Base-by-base conservation (phyloP, 345 rosid genomes). In the Rhodamnia argentea region DNA sequence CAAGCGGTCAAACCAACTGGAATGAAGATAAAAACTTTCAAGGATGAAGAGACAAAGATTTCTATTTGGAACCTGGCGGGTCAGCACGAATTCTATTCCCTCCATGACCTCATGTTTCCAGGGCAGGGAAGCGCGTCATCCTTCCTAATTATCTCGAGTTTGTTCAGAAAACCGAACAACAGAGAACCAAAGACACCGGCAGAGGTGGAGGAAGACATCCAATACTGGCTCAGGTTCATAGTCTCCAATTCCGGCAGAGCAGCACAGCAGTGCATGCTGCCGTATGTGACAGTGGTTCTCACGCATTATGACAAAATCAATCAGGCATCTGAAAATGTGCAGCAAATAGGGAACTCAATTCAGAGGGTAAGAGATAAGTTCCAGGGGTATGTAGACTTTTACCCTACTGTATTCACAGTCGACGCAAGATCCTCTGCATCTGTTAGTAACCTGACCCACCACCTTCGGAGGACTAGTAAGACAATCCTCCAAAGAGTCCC, bases 101-200 rank as follows among this genome's bases (percentile, higher is more conserved):
- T 97, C 83, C 98, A 97, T 87, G 99, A 97, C 90, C 92, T 97
- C 86, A 96, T 97, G 99, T 97, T 96, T 88, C 98, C 99, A 0
- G 95, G 98, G 13, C 93, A 93, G 86, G 98, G 98, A 6, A 95
- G 96, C 59, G 97, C 99, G 24, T 90, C 95, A 10, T 90, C 90
- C 90, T 97, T 97, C 94, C 87, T 97, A 55, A 92, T 97, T 90
- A 85, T 94, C 88, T 84, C 94, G 74, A 97, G 99, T 89, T 92
- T 97, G 92, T 97, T 92, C 91, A 91, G 91, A 90, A 94, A 93
- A 88, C 98, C 97, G 8, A 92, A 76, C 96, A 95, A 95, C 85
- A 93, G 92, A 87, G 99, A 96, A 78, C 96, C 92, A 4, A 96
- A 97, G 89, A 89, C 95, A 32, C 91, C 99, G 5, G 89, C 60